Conservation (phyloP, 306 rosid genomes). For the Medicago ruthenica region DNA sequence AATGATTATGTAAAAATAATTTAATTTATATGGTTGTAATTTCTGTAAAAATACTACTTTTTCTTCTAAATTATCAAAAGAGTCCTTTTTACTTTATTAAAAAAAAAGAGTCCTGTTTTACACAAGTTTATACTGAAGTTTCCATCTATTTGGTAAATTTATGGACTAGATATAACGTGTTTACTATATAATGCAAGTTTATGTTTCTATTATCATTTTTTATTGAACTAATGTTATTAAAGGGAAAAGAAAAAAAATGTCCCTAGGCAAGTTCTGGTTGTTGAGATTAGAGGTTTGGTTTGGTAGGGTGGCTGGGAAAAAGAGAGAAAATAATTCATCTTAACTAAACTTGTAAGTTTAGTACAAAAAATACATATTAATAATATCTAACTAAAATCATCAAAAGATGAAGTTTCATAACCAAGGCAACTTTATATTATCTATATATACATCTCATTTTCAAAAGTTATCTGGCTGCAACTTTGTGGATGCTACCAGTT, state of each 20-base stretch:
- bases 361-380: background rate
- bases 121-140: too few species aligned
- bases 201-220: too few species aligned
- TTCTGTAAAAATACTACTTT: too few species aligned
- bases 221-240: background rate
- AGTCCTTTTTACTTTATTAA: too few species aligned
- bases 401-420: slow-evolving; percentile 31
- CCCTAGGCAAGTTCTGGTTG: background rate
- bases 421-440: slow-evolving; percentile 28
- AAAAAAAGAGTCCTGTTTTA: too few species aligned
- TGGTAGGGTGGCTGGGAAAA: background rate
- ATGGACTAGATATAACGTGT: too few species aligned
- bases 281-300: background rate
- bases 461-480: slow-evolving; percentile 8
- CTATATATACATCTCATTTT: slow-evolving; percentile 53
- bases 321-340: background rate
- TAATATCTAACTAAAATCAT: background rate
- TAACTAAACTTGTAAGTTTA: slow-evolving; percentile 13
- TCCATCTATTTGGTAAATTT: too few species aligned
- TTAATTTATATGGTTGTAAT: too few species aligned
- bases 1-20: too few species aligned
- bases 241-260: background rate
- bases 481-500: background rate
- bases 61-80: too few species aligned
- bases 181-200: too few species aligned